Conservation (phyloP, 495 filamentous ascomycete species). For the Penicillium malachiteum region DNA sequence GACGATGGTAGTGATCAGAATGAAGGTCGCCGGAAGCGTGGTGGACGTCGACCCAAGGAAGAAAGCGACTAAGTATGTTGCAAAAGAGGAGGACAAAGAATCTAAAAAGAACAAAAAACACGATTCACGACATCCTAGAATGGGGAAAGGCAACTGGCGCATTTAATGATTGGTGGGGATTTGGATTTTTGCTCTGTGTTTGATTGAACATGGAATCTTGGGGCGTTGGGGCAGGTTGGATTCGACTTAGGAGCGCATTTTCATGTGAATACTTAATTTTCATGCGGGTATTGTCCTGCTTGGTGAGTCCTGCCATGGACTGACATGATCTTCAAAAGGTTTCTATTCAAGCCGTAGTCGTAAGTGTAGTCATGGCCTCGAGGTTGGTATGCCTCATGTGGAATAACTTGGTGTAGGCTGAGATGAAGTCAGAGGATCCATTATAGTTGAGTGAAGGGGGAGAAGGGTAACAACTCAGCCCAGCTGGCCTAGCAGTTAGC, state of each 20-base stretch:
- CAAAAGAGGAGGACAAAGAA: background rate
- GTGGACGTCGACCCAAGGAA: slow-evolving; percentile 47
- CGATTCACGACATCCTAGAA: slow-evolving; percentile 30
- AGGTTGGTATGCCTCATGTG: background rate
- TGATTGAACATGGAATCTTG: slow-evolving; percentile 4
- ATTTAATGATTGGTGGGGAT: slow-evolving; percentile 11
- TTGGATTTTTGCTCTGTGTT: slow-evolving; percentile 8
- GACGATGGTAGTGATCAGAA: slow-evolving; percentile 51
- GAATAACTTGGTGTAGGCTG: background rate
- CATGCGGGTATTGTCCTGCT: slow-evolving; percentile 1
- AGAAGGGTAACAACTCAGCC: too few relatives aligned
- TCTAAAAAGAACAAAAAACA: slow-evolving; percentile 4
- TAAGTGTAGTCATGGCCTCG: background rate
- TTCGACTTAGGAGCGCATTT: slow-evolving; percentile 32
- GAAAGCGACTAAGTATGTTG: slow-evolving; percentile 37
- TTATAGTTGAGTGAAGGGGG: too few relatives aligned
- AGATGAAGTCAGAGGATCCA: too few relatives aligned
- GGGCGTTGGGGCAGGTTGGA: slow-evolving; percentile 34
- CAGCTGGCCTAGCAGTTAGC: too few relatives aligned
- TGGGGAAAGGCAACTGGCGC: slow-evolving; percentile 23
- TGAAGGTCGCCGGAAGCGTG: slow-evolving; percentile 50
- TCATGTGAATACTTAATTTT: slow-evolving; percentile 33
- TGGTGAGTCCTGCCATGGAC: background rate
- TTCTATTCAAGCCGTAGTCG: background rate
- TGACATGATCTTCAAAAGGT: background rate